A percentile compares a stretch with the other conserved stretches of the same genome.
Evolutionary conservation across 2,329 filamentous ascomycete species (phyloP).

Genomic region (Blumeria hordei): DNA sequence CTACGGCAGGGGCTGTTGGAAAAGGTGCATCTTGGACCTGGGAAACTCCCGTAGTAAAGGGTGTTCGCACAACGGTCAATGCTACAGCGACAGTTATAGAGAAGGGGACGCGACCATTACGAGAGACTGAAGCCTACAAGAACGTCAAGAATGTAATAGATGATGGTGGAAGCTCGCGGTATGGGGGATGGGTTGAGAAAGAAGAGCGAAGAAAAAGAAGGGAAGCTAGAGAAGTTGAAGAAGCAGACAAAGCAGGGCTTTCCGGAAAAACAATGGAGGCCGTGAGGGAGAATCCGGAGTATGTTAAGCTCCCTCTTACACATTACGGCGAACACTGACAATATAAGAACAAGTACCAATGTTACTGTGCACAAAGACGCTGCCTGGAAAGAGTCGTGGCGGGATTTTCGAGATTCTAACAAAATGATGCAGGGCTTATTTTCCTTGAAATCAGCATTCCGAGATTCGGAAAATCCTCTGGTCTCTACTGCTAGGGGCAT

Average conservation of each 20-base stretch:
- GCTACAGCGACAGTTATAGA: conserved; percentile 71
- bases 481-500: conserved; percentile 79
- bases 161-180: conserved; percentile 84
- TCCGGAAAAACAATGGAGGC: conserved; percentile 28
- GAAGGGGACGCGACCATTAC: conserved; percentile 81
- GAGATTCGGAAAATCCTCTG: conserved; percentile 91
- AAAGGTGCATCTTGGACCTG: conserved; percentile 91
- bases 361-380: conserved; percentile 91
- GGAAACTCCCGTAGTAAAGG: conserved; percentile 86
- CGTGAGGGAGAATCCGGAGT: conserved; percentile 70
- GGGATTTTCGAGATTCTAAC: conserved; percentile 76
- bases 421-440: conserved; percentile 76
- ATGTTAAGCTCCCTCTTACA: conserved; percentile 19
- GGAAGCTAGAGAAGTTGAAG: conserved; percentile 45
- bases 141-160: conserved; percentile 90
- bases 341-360: conserved; percentile 66
- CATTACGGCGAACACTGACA: conserved; percentile 12
- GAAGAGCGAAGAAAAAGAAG: conserved; percentile 69
- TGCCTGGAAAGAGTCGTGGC: conserved; percentile 96
- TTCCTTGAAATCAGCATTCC: conserved; percentile 63
- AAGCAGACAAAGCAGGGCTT: conserved; percentile 19
- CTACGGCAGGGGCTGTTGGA: conserved; percentile 65
- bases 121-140: conserved; percentile 87
- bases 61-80: conserved; percentile 63
- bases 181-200: conserved; percentile 91